Conservation (phyloP, 2,329 filamentous ascomycete species). For the Sporothrix luriei region DNA sequence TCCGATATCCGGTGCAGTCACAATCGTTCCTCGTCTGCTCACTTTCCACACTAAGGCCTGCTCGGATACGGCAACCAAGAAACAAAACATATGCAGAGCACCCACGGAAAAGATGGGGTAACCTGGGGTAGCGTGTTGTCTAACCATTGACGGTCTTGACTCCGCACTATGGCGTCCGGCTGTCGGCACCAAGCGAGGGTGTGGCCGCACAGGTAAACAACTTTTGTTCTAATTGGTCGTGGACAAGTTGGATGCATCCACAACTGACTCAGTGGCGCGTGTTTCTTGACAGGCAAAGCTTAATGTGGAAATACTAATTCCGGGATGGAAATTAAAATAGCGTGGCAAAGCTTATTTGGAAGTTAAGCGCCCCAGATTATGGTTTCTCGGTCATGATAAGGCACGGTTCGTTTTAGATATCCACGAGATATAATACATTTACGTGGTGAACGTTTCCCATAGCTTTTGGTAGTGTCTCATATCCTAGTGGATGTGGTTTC, state of each 20-base stretch:
- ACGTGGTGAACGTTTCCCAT: too few species aligned
- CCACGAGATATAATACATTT: too few species aligned
- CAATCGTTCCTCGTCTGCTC: background rate
- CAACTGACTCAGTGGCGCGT: conserved; percentile 10
- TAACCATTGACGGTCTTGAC: background rate
- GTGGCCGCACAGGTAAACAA: background rate
- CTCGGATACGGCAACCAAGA: conserved; percentile 1
- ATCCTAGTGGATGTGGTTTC: too few species aligned
- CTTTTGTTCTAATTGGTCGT: background rate
- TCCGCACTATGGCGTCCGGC: background rate
- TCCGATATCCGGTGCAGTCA: conserved; percentile 4
- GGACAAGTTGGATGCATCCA: background rate
- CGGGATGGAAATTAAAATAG: background rate
- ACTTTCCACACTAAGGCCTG: background rate
- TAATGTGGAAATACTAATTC: background rate
- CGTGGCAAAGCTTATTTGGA: conserved; percentile 1
- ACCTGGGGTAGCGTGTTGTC: conserved; percentile 3
- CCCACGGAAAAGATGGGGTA: background rate
- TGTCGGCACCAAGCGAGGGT: conserved; percentile 3
- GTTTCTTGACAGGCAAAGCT: background rate
- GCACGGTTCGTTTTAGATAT: too few species aligned
- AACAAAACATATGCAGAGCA: background rate
- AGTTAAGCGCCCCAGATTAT: too few species aligned
- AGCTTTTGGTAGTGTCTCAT: too few species aligned
- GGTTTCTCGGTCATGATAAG: too few species aligned